Evolutionary conservation across 2,329 filamentous ascomycete species (phyloP), one percentile per base, ranked within the genome.

Genomic region (Fusarium subtropicale): DNA sequence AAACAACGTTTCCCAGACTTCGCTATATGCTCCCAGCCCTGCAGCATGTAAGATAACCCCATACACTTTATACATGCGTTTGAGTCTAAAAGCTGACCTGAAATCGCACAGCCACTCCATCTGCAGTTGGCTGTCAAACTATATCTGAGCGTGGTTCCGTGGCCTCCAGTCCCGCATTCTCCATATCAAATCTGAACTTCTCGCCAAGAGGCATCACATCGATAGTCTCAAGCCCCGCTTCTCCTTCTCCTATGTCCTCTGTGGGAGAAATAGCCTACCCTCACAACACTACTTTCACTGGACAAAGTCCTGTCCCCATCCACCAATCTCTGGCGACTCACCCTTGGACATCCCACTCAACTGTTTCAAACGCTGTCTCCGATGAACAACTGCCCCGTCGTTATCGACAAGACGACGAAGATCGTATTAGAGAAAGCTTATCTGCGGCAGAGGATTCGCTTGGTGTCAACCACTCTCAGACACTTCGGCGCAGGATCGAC

Each of bases 401-500:
- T 1, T 42, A 28, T 7, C 24, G 0, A 13, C 41, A 62, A 31
- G 24, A 0, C 4, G 15, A 28, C 0, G 60, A 55, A 36, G 41
- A 47, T 15, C 24, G 6, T 15, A 4, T 36, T 1, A 24, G n/a
- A 22, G 9, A 33, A 30, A 11, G 12, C 2, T 7, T 62, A 7
- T 47, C 1, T 7, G 6, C 10, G 1, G 18, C 56, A 28, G 56
- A 62, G 1, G 2, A 2, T 1, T 11, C 7, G 1, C 16, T 26
- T 18, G 56, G 59, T 4, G 1, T 5, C 10, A 7, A 5, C 1
- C 7, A 42, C 13, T 2, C 7, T 4, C 4, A 10, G 3, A 46
- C 41, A n/a, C 2, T 31, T 0, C 0, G 0, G 1, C 13, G 46
- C 20, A 10, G 26, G 12, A 0, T 0, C 1, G 0, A 9, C 0